Base-by-base conservation (phyloP, 257 asterid genomes). In the Jaltomata sinuosa region DNA sequence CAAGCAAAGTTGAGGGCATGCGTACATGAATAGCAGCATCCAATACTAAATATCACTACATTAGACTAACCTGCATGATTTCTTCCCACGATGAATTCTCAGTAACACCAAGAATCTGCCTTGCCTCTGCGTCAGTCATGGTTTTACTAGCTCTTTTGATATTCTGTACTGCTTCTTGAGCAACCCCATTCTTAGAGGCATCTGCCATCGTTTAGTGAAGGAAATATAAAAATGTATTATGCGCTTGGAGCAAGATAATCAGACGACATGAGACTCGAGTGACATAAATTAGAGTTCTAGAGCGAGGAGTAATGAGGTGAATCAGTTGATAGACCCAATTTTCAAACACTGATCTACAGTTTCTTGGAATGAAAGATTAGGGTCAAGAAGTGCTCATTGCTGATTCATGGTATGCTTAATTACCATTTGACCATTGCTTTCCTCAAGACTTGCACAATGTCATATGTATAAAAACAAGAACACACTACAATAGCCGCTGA, bases 21-120 rank as follows among this genome's bases (percentile, higher is more conserved):
- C 34, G 14, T n/a, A 68, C 25, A 6, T 38, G 15, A 54, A 45
- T 40, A 21, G 10, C 29, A 54, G 72, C 54, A 22, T 62, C 47
- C 22, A 77, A 59, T 50, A 54, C 11, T n/a, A 79, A 21, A 25
- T 25, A 80, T 11, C 32, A 11, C 18, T 53, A 11, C 65, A 80
- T 38, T 34, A 55, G 67, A 54, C 55, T 76, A 83, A 89, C 97
- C 95, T 93, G 85, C 83, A 84, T 45, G 86, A 92, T 84, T 84
- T 92, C 97, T 85, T 93, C 97, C 97, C 96, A 90, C 15, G 95
- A 54, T n/a, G 92, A 64, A 50, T 90, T 87, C 83, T 93, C 97
- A 14, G 92, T 25, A 50, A 92, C 96, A 21, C 96, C 96, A 3
- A 93, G 94, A 83, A 93, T 90, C 86, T 92, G 94, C 87, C 96